Conservation (phyloP, 345 rosid species). For the Litchi chinensis region DNA sequence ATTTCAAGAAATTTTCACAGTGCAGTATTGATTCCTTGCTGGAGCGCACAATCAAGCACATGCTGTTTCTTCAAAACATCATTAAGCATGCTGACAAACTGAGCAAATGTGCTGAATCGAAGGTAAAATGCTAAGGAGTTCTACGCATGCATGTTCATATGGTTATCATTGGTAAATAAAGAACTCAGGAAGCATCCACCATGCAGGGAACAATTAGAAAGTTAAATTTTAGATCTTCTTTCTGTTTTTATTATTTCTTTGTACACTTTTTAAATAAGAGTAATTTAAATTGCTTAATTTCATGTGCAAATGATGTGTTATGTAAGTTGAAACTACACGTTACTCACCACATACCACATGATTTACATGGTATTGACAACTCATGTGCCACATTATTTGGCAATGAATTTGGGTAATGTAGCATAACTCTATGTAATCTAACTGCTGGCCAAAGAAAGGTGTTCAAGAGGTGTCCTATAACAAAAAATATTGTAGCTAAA, state of each 20-base stretch:
- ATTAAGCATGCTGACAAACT: conserved; percentile 91
- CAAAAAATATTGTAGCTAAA: not conserved
- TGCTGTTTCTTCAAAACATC: conserved; percentile 81
- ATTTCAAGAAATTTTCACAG: conserved; percentile 49
- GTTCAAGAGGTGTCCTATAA: not conserved
- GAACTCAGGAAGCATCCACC: conserved; percentile 11
- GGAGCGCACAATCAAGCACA: conserved; percentile 93
- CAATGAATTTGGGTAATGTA: not conserved
- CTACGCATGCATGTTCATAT: not conserved
- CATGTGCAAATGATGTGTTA: not conserved
- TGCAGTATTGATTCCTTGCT: conserved; percentile 97
- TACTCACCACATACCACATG: not conserved
- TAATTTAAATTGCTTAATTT: not conserved
- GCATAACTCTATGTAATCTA: not conserved
- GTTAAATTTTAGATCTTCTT: not conserved
- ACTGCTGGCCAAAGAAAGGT: not conserved
- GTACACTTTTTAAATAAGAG: not conserved
- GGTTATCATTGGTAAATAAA: conserved; percentile 8
- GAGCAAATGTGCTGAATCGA: conserved; percentile 62
- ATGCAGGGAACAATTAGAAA: not conserved
- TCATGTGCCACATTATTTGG: not conserved
- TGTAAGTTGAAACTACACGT: not conserved
- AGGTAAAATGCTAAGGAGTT: conserved; percentile 45
- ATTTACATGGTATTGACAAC: not conserved
- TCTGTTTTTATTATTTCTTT: not conserved